Base-by-base conservation (phyloP, 495 filamentous ascomycete species). In the Hypoxylon rickii region DNA sequence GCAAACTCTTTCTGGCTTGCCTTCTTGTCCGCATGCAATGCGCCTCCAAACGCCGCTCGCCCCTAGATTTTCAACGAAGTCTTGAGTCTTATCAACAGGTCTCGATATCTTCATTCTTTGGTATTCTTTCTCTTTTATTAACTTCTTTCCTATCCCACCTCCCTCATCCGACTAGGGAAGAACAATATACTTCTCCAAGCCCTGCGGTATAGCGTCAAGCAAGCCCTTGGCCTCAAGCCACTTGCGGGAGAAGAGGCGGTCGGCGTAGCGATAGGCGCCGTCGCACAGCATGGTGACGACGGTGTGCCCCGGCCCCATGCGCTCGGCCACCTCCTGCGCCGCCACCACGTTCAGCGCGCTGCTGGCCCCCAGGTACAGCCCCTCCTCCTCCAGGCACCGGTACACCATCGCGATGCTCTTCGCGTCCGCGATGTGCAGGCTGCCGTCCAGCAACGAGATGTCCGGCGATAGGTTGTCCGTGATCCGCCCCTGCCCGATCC, bases 401-500 rank as follows among this genome's bases (percentile, higher is more conserved):
- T 97, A 98, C 53, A 98, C 92, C 94, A 97, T 97, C 73, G 89
- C 91, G 66, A 98, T 92, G 58, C 83, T 91, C 82, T 94, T 94
- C 77, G 92, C 92, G 66, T 98, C 94, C 52, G 80, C 80, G 62
- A 98, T 89, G 64, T 87, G 78, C 61, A 98, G 62, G 36, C 91
- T 88, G n/a, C 87, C 91, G 70, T 96, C 93, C 22, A 98, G 61
- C 19, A 96, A 76, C 37, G 82, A 87, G 47, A 98, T 78, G 66
- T 98, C 95, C 13, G 84, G 89, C 72, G 84, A 74, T 44, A 98
- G 75, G 71, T 98, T 98, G 57, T 96, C 91, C 32, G 94, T 98
- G 12, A 98, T 80, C n/a, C 94, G 87, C 6, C 94, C 94, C 76
- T 98, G 94, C 2, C 94, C 94, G 65, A 98, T 98, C 1, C 94